Evolutionary conservation across 805 yeast species (phyloP).

Genomic region (Yamadazyma endophytica): DNA sequence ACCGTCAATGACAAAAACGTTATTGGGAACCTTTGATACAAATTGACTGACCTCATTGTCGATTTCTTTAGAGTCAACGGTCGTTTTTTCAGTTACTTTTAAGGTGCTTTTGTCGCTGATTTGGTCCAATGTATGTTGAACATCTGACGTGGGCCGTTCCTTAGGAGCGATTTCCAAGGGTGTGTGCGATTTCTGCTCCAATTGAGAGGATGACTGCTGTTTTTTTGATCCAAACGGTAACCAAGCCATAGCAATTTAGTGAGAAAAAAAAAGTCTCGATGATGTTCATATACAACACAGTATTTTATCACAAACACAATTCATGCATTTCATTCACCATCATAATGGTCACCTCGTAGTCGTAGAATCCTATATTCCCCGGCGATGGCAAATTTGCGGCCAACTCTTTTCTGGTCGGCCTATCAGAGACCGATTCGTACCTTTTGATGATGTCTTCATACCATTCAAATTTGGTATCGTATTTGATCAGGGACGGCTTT

Average conservation of each 20-base stretch:
- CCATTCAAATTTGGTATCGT: constrained; percentile 23
- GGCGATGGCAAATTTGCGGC: constrained; percentile 1
- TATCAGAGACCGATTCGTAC: constrained; percentile 4
- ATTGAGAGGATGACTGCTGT: constrained; percentile 8
- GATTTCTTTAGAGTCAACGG: constrained; percentile 6
- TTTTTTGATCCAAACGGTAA: constrained; percentile 6
- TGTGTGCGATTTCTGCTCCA: constrained; percentile 25
- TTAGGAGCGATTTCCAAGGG: constrained; percentile 15
- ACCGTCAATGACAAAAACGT: constrained; percentile 39
- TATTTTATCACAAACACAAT: constrained; percentile 18
- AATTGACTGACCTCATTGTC: constrained; percentile 25
- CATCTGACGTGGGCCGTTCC: constrained; percentile 14
- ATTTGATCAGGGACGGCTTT: constrained; percentile 20
- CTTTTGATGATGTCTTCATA: constrained; percentile 7
- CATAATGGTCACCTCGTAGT: constrained; percentile 23
- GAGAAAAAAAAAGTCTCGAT: neutral
- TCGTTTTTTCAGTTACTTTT: constrained; percentile 5
- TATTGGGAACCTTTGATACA: constrained; percentile 26
- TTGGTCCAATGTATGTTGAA: constrained; percentile 25
- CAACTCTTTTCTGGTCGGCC: constrained; percentile 5
- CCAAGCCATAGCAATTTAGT: constrained; percentile 10
- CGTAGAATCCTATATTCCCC: constrained; percentile 17
- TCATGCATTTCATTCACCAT: constrained; percentile 23
- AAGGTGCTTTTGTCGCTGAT: constrained; percentile 14
- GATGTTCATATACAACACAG: neutral